Evolutionary conservation across 352 stramenopile genomes (phyloP), one percentile per base, ranked within the genome.

Genomic region (Globisporangium megalacanthum): DNA sequence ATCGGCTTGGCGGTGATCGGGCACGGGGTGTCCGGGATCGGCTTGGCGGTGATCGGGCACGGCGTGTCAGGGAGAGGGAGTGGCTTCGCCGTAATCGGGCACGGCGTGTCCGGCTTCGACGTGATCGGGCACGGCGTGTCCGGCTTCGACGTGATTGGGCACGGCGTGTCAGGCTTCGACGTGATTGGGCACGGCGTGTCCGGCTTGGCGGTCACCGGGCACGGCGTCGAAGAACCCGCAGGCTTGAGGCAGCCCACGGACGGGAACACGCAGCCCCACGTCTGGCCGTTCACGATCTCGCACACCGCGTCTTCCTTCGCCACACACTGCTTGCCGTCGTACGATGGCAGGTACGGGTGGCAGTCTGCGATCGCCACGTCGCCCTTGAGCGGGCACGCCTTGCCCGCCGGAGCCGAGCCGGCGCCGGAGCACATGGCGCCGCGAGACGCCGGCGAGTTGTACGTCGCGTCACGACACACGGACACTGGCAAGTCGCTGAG

Each of bases 391-490:
- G 77, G 77, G 60, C 75, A 88, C 0, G 61, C 62, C 4, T 36
- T 61, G 17, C 73, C 75, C 17, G 48, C 61, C 2, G 73, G 73
- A 7, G 55, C 19, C 11, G 54, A 41, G 11, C 77, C 73, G 14
- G 61, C 50, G 13, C 78, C 78, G 15, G 59, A 64, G 51, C 78
- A 88, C 15, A 76, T 33, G 0, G 51, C 22, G 31, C 71, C 75
- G 29, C 62, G 64, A 17, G 48, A 54, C 1, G 39, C 41, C 4
- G 66, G 55, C n/a, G 82, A 61, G 9, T 61, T 55, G 55, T 86
- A 88, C 10, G 73, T 86, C 15, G 75, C 78, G 44, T 88, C 78
- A 2, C 37, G 17, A 35, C 55, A 61, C n/a, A 61, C 55, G 8
- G 55, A 61, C 25, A 61, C 47, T 60, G 64, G 44, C 49, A 73